Evolutionary conservation across 352 stramenopile genomes (phyloP).

Genomic region (Pythium insidiosum): DNA sequence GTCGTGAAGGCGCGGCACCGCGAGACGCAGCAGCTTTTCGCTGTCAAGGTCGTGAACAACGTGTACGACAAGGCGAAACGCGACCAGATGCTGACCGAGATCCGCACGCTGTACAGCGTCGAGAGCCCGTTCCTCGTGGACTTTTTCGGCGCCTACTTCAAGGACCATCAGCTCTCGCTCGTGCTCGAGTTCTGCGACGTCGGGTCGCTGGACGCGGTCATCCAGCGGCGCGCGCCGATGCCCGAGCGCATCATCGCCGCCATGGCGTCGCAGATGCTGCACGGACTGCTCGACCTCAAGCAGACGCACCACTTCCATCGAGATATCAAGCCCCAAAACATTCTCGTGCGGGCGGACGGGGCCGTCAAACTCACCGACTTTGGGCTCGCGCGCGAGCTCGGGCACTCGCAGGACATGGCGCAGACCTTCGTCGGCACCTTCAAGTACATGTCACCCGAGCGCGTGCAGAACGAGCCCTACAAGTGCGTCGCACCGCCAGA

Average conservation of each 20-base stretch:
- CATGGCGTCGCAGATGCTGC: slow-evolving; percentile 55
- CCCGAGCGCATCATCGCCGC: slow-evolving; percentile 42
- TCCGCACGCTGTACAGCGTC: slow-evolving; percentile 67
- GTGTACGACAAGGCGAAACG: slow-evolving; percentile 72
- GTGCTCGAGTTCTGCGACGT: slow-evolving; percentile 58
- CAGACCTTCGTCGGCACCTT: slow-evolving; percentile 88
- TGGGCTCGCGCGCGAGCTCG: slow-evolving; percentile 53
- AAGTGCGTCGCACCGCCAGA: slow-evolving; percentile 28
- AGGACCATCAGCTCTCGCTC: slow-evolving; percentile 59
- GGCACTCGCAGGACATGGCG: slow-evolving; percentile 65
- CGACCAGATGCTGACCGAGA: slow-evolving; percentile 71
- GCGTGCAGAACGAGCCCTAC: slow-evolving; percentile 79
- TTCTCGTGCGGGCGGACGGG: slow-evolving; percentile 79
- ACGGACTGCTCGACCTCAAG: slow-evolving; percentile 53
- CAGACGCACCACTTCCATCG: slow-evolving; percentile 83
- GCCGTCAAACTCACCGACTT: slow-evolving; percentile 81
- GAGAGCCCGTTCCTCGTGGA: slow-evolving; percentile 53
- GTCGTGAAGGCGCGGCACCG: slow-evolving; percentile 47
- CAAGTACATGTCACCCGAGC: slow-evolving; percentile 91
- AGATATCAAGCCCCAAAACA: slow-evolving; percentile 92
- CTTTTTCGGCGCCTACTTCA: slow-evolving; percentile 69
- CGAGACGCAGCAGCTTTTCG: slow-evolving; percentile 29
- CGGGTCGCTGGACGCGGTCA: slow-evolving; percentile 50
- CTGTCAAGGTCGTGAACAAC: slow-evolving; percentile 67
- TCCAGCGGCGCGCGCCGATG: slow-evolving; percentile 12